Evolutionary conservation across 768 basidiomycete genomes (phyloP), one percentile per base, ranked within the genome.

Genomic region (Lentinula lateritia): DNA sequence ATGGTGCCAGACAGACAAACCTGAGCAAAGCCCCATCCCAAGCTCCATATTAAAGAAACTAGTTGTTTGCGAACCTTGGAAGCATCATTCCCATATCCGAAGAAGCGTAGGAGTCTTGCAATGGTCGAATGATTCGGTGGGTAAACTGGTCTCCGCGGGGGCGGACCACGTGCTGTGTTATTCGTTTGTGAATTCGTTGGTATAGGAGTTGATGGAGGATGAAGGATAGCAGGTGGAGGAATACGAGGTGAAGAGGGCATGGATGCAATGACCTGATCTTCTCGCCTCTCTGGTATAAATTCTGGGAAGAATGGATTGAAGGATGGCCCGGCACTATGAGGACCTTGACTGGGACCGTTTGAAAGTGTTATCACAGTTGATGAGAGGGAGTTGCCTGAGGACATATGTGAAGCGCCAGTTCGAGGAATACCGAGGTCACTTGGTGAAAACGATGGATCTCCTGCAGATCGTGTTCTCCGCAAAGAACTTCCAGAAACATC

Each of bases 61-160:
- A 86, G 68, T 46, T 82, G 76, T 67, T 81, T 84, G 48, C 87
- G 78, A 6, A 77, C 78, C 61, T 73, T 75, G 3, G 81, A 75
- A 23, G 81, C 84, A 52, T 78, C 73, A 12, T 78, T 74, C 6
- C 88, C 87, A 57, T 83, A 67, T 3, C 87, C 87, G 45, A 88
- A 70, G 63, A 77, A 76, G 3, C 71, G 66, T 65, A 81, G 70
- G 5, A 74, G 32, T 56, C 71, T 72, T 39, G 53, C 58, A 61
- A 71, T 69, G 1, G 69, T 60, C 2, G 75, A 70, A 18, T 63
- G 55, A 56, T 52, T 64, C 23, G 41, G 68, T 35, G 35, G 53
- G 57, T 61, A 63, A 61, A 5, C 34, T 7, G 63, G 66, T 54
- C 62, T 32, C 68, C 62, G 67, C 6, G 48, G 28, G 23, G 35